Base-by-base conservation (phyloP, 495 filamentous ascomycete genomes). In the Parathielavia hyrcaniae region DNA sequence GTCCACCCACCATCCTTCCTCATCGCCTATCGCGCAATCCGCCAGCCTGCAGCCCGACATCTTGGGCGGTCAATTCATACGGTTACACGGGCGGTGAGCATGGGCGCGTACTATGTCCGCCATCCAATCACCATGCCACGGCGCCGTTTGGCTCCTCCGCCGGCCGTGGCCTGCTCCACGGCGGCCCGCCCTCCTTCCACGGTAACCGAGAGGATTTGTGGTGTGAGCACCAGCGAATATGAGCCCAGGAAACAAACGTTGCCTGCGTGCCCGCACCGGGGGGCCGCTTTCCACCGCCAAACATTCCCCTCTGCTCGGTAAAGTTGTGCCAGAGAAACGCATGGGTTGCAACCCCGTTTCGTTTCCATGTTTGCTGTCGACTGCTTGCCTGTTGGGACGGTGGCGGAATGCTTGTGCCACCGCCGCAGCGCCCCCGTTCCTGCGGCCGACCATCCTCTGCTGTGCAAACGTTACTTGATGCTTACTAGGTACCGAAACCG, bases 131-230 rank as follows among this genome's bases (percentile, higher is more conserved):
- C 2, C 19, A 23, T 36, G 36, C 20, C 7, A 50, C 50, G 45
- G 51, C 44, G 36, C 32, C 20, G 50, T 55, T 45, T 46, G 41
- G 36, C 19, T 58, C 45, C 20, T 58, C 50, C 60, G 20, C 26
- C 55, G 55, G 51, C 50, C 61, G 40, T 46, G 63, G 63, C 48
- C 63, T 41, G 60, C 34, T 30, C 53, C 53, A 43, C 57, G 38
- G 60, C 63, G 60, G 50, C 63, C 60, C 44, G 49, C 63, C 60
- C 59, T 55, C 61, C 57, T 53, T 52, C 58, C n/a, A 19, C 51
- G 49, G 58, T 50, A 64, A 49, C 55, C 51, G 55, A 57, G 39
- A 10, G 14, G 19, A 44, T 11, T 48, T 44, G 23, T 30, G 32
- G 11, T 32, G 11, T 30, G 14, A 39, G 45, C 50, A 38, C 20